Evolutionary conservation across 805 yeast genomes (phyloP).

Genomic region (Novakomyces olei): DNA sequence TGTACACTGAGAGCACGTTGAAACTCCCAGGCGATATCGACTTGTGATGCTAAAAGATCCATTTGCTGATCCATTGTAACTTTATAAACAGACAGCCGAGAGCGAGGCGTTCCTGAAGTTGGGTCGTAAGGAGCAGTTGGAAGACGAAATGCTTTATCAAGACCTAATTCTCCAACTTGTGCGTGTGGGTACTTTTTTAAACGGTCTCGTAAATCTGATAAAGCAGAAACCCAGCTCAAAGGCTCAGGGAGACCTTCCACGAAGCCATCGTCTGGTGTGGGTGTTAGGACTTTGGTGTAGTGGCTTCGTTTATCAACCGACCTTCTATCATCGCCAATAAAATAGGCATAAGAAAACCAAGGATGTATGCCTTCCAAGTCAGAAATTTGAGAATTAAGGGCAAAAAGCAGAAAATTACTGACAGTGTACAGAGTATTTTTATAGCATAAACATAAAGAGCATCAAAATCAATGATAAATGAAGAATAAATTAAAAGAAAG

Average conservation of each 20-base stretch:
- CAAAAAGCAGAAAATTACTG: too few species aligned
- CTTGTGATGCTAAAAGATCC: constrained; percentile 26
- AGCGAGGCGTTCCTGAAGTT: background rate
- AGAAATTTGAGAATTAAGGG: too few species aligned
- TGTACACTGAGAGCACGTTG: constrained; percentile 48
- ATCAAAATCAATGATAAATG: too few species aligned
- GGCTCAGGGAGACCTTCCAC: constrained; percentile 42
- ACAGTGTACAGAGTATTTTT: too few species aligned
- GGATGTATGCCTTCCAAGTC: too few species aligned
- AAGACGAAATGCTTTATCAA: constrained; percentile 54
- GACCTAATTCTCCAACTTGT: constrained; percentile 76
- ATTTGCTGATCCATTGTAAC: constrained; percentile 49
- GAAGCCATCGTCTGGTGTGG: constrained; percentile 18
- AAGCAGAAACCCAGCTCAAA: constrained; percentile 18
- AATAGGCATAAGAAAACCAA: constrained; percentile 2
- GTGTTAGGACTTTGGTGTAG: constrained; percentile 30
- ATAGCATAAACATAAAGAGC: too few species aligned
- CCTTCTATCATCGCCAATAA: background rate
- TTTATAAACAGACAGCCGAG: constrained; percentile 22
- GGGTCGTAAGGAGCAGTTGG: constrained; percentile 20
- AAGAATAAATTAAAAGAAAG: too few species aligned
- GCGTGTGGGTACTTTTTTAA: constrained; percentile 16
- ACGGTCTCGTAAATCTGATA: constrained; percentile 16
- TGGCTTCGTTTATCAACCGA: constrained; percentile 20
- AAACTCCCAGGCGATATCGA: constrained; percentile 30